phyloP scores from a whole-genome alignment of 1,284 basidiomycete species.

The Psilocybe mexicana region DNA sequence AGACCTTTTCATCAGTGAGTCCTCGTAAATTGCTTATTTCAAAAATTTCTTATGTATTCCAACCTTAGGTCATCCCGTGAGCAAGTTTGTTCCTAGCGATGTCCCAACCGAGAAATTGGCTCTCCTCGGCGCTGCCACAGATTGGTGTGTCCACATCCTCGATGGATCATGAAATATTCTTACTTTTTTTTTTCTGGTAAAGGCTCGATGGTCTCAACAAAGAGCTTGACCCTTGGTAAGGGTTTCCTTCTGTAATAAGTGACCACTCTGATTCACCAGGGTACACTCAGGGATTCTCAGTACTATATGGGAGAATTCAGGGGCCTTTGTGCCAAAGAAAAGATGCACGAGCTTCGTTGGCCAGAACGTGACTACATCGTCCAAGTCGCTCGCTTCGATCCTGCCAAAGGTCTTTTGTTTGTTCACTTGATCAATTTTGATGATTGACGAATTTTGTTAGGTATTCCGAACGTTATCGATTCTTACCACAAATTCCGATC shows the following conservation, averaged over 20 bases:
- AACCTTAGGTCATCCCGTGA: conserved; percentile 72
- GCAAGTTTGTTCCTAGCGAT: conserved; percentile 83
- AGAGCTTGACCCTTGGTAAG: conserved; percentile 63
- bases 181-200: background rate
- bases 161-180: background rate
- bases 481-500: conserved; percentile 80
- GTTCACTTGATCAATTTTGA: background rate
- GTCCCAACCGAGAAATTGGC: conserved; percentile 72
- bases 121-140: conserved; percentile 76
- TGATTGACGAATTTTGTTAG: conserved; percentile 43
- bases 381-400: conserved; percentile 86
- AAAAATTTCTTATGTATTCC: conserved; percentile 3
- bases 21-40: background rate
- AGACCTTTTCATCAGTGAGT: conserved; percentile 80
- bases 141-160: conserved; percentile 53
- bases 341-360: conserved; percentile 79
- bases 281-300: conserved; percentile 52
- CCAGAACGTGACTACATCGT: conserved; percentile 79
- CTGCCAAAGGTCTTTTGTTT: conserved; percentile 36
- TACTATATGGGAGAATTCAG: conserved; percentile 86
- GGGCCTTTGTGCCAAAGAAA: conserved; percentile 69
- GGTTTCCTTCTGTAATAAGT: background rate
- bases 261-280: background rate
- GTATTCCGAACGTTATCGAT: conserved; percentile 80
- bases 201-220: conserved; percentile 92